A percentile compares a stretch with the other conserved stretches of the same genome.
Conservation (phyloP, 139 green algal genomes). For the Diplosphaera chodatii region DNA sequence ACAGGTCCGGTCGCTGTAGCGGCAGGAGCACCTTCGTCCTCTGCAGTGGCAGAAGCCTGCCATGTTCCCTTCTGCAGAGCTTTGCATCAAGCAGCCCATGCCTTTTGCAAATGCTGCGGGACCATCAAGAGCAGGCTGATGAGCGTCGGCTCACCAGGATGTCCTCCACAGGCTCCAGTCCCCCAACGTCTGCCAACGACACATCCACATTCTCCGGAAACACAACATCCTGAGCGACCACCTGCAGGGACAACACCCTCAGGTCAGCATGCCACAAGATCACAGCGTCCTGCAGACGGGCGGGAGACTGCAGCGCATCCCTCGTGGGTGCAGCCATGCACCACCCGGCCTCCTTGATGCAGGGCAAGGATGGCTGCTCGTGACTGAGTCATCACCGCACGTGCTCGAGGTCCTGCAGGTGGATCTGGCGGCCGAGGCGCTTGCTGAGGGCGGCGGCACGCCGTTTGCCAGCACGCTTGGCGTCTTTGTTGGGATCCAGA, state of each 20-base stretch:
- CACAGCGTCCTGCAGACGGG: too few species aligned
- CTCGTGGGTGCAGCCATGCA: too few species aligned
- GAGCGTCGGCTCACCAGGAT: slow-evolving; percentile 40
- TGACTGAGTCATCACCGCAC: not conserved
- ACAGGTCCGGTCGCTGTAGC: slow-evolving; percentile 66
- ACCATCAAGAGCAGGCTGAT: too few species aligned
- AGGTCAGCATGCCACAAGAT: too few species aligned
- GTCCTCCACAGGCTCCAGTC: slow-evolving; percentile 61
- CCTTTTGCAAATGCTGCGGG: too few species aligned
- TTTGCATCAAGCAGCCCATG: not conserved
- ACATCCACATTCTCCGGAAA: slow-evolving; percentile 76
- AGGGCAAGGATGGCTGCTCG: too few species aligned
- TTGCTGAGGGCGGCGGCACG: not conserved
- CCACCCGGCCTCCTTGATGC: too few species aligned
- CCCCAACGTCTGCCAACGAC: slow-evolving; percentile 64
- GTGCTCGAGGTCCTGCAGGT: not conserved
- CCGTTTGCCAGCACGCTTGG: not conserved
- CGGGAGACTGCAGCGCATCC: too few species aligned
- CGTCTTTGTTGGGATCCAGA: not conserved
- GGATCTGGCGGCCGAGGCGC: not conserved
- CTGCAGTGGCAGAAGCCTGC: too few species aligned
- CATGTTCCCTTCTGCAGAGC: too few species aligned
- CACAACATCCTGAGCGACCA: slow-evolving; percentile 70
- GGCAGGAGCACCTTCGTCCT: slow-evolving; percentile 73
- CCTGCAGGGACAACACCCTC: too few species aligned